Evolutionary conservation across 1,139 yeast genomes (phyloP), one percentile per base, ranked within the genome.

Genomic region (Meyerozyma sp.): DNA sequence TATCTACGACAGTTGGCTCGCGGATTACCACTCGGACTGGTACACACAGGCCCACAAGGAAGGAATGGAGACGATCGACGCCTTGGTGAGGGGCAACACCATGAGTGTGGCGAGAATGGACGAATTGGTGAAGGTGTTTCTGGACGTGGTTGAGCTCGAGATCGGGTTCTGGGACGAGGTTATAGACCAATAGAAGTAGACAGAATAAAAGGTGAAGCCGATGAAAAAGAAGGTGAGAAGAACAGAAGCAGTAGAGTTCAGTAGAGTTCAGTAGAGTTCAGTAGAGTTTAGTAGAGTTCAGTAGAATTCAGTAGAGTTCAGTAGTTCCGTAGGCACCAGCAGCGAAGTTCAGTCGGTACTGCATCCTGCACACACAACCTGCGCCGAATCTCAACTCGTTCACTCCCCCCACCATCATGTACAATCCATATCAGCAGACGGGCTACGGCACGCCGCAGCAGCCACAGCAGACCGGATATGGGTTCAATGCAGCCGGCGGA

Each of bases 161-260:
- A 68, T 77, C 23, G 69, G 66, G 23, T 85, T 85, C 57, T 85
- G 94, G 94, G 72, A 73, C 52, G 78, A 70, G 48, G 71, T 69
- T 3, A 48, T 64, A 30, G 44, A 40, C 29, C 47, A 26, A 35
- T 44, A 37, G 11, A 16, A n/a, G 4, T 11, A 32, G 16, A 32
- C 4, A 9, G 29, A 4, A 27, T 27, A 27, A 27, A 10, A 27
- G n/a, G n/a, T n/a, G n/a, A n/a, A n/a, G n/a, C n/a, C n/a, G n/a
- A n/a, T n/a, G n/a, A n/a, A n/a, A n/a, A n/a, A n/a, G n/a, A n/a
- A n/a, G n/a, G n/a, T n/a, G n/a, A n/a, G n/a, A n/a, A n/a, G n/a
- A n/a, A n/a, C n/a, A n/a, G n/a, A n/a, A n/a, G n/a, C n/a, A n/a
- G n/a, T 13, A 11, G 29, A 14, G 25, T 32, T 2, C 14, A 42